Base-by-base conservation (phyloP, 2,329 filamentous ascomycete genomes). In the Fusarium sp. region DNA sequence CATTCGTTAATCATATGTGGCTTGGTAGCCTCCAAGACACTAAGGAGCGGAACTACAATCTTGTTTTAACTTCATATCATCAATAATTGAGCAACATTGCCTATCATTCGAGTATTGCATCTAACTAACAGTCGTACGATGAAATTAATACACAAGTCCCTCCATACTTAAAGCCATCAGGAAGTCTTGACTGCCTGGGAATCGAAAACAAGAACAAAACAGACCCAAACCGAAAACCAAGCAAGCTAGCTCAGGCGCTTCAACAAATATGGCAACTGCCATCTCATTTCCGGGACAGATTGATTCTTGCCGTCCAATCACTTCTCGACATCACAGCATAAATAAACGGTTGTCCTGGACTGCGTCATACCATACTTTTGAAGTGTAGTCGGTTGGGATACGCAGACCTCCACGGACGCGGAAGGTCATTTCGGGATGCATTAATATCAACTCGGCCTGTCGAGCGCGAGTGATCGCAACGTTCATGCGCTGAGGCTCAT, bases 401-500 rank as follows among this genome's bases (percentile, higher is more conserved):
- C 20, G 47, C 10, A 28, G 28, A 3, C 72, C 68, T 7, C 54
- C 51, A 2, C 34, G 45, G 4, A 42, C 16, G 26, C 70, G 57
- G 30, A 65, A 69, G 2, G 74, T 77, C 79, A 83, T 81, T 1
- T 64, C 36, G 1, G 74, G 71, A 44, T 83, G 77, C 81, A 85
- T 83, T 12, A 85, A 12, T 6, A 85, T 78, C 12, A 84, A 71
- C 55, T 85, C 83, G 0, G 80, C 83, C 44, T 83, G 80, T 4
- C 80, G 73, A 0, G 82, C 82, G 4, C 83, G 76, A 0, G 83
- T 84, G 9, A 84, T 75, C 0, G 82, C 82, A 0, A 85, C 83
- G 16, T 83, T 84, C 4, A 85, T 76, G 0, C 83, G 75, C 37
- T 82, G 80, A 0, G 79, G 74, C 16, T 84, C 79, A 23, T 84